Evolutionary conservation across 129 eudicot genomes (phyloP).

Genomic region (Erigeron canadensis): DNA sequence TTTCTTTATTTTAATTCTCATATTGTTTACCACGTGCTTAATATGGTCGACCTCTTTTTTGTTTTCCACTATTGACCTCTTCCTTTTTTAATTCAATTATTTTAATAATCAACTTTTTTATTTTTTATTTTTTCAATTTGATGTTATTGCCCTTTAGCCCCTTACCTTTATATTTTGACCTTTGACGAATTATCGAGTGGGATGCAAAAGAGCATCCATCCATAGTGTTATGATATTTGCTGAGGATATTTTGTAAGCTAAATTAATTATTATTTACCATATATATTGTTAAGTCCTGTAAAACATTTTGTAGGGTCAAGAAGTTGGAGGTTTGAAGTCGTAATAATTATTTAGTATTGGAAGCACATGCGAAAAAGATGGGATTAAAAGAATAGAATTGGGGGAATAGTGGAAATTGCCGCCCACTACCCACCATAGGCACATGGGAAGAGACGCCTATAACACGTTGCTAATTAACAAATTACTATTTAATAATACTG

Average conservation of each 20-base stretch:
- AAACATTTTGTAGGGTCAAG: no score
- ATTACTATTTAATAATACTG: no score
- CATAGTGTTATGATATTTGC: no score
- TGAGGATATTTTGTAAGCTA: no score
- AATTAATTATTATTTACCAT: no score
- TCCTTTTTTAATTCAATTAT: neutral
- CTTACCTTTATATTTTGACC: no score
- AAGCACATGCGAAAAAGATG: slow-evolving; percentile 31
- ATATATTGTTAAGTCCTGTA: no score
- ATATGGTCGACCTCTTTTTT: slow-evolving; percentile 17
- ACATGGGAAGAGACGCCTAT: slow-evolving; percentile 28
- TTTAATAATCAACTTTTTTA: neutral
- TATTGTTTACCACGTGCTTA: slow-evolving; percentile 40
- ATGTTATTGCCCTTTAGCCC: no score
- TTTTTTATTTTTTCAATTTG: no score
- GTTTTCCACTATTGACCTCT: neutral
- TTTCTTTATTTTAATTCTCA: neutral
- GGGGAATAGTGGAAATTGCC: slow-evolving; percentile 27
- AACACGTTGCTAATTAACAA: slow-evolving; percentile 34
- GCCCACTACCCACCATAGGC: slow-evolving; percentile 27
- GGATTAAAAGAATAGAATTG: slow-evolving; percentile 11
- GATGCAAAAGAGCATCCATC: no score
- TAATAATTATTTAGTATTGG: neutral
- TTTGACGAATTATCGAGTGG: no score
- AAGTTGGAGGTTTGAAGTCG: slow-evolving; percentile 3